Conservation (phyloP, 768 basidiomycete genomes). For the Russula griseocarnosa region DNA sequence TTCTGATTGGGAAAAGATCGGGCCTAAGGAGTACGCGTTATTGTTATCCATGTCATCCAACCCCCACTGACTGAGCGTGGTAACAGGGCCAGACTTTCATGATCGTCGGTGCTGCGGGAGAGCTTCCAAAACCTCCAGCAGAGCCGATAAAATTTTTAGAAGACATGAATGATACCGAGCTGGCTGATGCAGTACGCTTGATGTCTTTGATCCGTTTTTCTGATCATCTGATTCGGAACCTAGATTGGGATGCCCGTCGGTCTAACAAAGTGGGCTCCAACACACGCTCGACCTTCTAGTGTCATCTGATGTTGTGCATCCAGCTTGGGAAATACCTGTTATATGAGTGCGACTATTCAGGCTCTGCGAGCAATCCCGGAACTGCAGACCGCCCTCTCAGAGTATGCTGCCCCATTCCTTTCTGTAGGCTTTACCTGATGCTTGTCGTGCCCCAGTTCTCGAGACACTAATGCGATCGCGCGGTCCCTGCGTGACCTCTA, state of each 20-base stretch:
- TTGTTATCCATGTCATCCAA: background rate
- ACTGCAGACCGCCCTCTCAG: constrained; percentile 64
- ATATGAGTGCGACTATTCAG: constrained; percentile 95
- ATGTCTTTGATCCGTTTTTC: background rate
- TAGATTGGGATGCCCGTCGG: constrained; percentile 77
- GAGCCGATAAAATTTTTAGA: constrained; percentile 81
- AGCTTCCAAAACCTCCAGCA: constrained; percentile 82
- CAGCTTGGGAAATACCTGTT: constrained; percentile 87
- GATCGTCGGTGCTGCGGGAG: constrained; percentile 91
- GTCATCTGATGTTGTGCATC: constrained; percentile 4
- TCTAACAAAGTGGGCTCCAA: constrained; percentile 55
- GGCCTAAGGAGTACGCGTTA: constrained; percentile 65
- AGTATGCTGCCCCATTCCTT: constrained; percentile 40
- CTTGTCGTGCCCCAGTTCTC: constrained; percentile 7
- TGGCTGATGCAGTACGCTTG: constrained; percentile 70
- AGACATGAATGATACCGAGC: constrained; percentile 81
- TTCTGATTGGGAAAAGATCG: constrained; percentile 78
- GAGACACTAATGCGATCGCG: constrained; percentile 35
- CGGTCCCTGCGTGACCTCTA: constrained; percentile 68
- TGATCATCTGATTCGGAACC: background rate
- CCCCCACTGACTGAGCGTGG: constrained; percentile 3
- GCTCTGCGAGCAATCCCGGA: constrained; percentile 91
- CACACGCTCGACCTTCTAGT: constrained; percentile 33
- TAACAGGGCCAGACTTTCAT: constrained; percentile 83
- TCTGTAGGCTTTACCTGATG: background rate